Evolutionary conservation across 768 basidiomycete genomes (phyloP).

Genomic region (Clathrus columnatus): DNA sequence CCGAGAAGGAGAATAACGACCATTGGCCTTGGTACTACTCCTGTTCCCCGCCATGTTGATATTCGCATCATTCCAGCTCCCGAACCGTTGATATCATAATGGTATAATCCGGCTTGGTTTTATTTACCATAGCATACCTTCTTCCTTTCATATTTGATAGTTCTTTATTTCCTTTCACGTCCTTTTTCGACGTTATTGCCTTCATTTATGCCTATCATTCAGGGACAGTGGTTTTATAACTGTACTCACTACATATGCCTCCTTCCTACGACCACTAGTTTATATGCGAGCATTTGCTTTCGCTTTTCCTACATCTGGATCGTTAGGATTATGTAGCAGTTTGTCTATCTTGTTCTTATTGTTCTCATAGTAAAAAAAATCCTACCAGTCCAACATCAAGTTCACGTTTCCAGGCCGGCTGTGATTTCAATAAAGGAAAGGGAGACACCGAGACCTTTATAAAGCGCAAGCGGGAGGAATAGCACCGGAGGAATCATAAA

Average conservation of each 20-base stretch:
- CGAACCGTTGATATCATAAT: not conserved
- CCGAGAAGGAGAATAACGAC: not conserved
- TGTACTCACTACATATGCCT: too few species aligned
- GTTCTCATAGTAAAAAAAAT: not conserved
- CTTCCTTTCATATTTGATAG: not conserved
- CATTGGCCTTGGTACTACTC: not conserved
- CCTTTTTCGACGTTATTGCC: not conserved
- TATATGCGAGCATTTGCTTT: not conserved
- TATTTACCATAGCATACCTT: not conserved
- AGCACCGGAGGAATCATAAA: too few species aligned
- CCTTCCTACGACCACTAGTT: not conserved
- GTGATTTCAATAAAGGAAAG: too few species aligned
- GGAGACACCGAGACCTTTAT: too few species aligned
- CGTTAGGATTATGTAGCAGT: not conserved
- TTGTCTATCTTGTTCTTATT: too few species aligned
- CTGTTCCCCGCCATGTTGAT: not conserved
- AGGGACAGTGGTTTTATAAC: not conserved
- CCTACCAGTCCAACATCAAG: too few species aligned
- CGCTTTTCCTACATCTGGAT: not conserved
- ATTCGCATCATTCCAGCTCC: not conserved
- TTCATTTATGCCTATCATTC: not conserved
- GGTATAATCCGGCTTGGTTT: not conserved
- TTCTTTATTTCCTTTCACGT: not conserved
- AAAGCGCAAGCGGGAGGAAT: too few species aligned
- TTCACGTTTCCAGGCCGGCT: too few species aligned